These are phyloP conservation scores for Didymella exigua DNA, from an alignment of 2,329 filamentous ascomycete genomes.

Conservation along the genomic window DNA sequence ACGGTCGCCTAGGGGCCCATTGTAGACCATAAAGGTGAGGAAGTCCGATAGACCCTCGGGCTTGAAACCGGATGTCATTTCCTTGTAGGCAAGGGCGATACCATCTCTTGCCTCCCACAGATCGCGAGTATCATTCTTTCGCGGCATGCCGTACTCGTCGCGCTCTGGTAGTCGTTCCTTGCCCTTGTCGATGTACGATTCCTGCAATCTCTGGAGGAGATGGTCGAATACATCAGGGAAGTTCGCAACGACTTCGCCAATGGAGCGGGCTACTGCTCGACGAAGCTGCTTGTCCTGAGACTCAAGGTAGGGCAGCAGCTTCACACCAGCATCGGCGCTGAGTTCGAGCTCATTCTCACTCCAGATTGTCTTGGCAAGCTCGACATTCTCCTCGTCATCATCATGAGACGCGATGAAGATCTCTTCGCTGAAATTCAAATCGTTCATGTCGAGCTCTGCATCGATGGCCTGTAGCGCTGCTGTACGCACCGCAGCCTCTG, in stretches of 20 bases:
- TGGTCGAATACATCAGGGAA: conserved; percentile 65
- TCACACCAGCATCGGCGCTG: conserved; percentile 66
- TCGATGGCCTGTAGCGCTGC: conserved; percentile 89
- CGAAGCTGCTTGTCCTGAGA: conserved; percentile 81
- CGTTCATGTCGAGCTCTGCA: conserved; percentile 88
- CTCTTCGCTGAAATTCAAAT: conserved; percentile 83
- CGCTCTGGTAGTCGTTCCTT: conserved; percentile 83
- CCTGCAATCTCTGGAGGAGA: conserved; percentile 69
- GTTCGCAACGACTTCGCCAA: conserved; percentile 73
- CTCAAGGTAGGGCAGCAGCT: conserved; percentile 78
- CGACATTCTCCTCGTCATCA: conserved; percentile 83
- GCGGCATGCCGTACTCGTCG: conserved; percentile 93
- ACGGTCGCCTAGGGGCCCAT: conserved; percentile 84
- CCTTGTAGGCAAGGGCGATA: conserved; percentile 83
- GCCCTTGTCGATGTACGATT: conserved; percentile 76
- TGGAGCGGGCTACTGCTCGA: conserved; percentile 78
- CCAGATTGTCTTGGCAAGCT: conserved; percentile 88
- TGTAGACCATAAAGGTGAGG: conserved; percentile 82
- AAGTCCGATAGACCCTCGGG: conserved; percentile 74
- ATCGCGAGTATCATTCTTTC: conserved; percentile 84
- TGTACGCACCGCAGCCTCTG: conserved; percentile 79
- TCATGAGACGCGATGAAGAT: conserved; percentile 95
- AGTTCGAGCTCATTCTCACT: conserved; percentile 85
- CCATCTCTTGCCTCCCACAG: conserved; percentile 92
- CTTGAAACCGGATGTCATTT: conserved; percentile 74